A percentile compares a stretch with the other conserved stretches of the same genome.
phyloP scores from a whole-genome alignment of 805 yeast genomes.

The Clavispora fructus region DNA sequence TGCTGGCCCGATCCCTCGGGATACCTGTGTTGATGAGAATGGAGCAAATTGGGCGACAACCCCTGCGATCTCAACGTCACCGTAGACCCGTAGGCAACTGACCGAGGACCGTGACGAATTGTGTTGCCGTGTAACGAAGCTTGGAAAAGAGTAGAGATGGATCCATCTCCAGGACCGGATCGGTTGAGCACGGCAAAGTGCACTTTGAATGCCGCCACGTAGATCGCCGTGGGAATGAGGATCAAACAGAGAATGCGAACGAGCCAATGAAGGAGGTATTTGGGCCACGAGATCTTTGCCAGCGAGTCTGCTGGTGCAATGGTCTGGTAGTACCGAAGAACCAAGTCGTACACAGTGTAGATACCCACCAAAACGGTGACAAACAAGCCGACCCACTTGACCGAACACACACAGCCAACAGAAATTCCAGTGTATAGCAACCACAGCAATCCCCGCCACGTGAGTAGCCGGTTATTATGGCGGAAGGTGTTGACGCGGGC shows the following conservation, averaged over 20 bases:
- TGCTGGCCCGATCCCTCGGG: constrained; percentile 94
- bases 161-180: constrained; percentile 91
- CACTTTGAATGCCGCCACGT: constrained; percentile 66
- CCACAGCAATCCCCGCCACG: constrained; percentile 47
- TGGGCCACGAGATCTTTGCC: constrained; percentile 1
- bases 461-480: constrained; percentile 29
- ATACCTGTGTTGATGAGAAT: constrained; percentile 79
- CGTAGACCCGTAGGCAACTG: constrained; percentile 56
- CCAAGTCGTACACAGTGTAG: constrained; percentile 51
- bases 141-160: constrained; percentile 86
- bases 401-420: constrained; percentile 79
- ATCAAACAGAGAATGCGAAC: constrained; percentile 64
- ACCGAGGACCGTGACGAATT: constrained; percentile 61
- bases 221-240: constrained; percentile 64
- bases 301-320: constrained; percentile 3
- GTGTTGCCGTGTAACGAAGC: constrained; percentile 71
- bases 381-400: constrained; percentile 81
- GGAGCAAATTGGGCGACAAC: constrained; percentile 68
- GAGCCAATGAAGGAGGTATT: constrained; percentile 63
- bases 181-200: constrained; percentile 73
- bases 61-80: constrained; percentile 69
- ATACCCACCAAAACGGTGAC: constrained; percentile 57
- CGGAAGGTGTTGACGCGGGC: constrained; percentile 47
- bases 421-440: constrained; percentile 57
- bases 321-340: constrained; percentile 37